Conservation (phyloP, 176 grass and related monocot genomes). For the Paspalum notatum region DNA sequence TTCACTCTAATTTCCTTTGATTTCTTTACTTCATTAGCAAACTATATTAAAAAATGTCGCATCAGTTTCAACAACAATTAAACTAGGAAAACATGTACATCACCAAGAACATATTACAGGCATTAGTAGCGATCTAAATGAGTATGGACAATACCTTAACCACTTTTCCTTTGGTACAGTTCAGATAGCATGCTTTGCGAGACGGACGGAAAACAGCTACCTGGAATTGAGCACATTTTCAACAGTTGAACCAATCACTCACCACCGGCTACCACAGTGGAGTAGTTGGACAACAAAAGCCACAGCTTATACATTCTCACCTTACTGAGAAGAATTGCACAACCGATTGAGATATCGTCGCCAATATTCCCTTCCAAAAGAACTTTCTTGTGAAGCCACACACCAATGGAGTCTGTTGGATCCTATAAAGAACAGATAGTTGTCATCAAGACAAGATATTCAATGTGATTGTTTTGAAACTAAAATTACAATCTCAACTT, state of each 20-base stretch:
- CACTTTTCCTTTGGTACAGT: conserved; percentile 55
- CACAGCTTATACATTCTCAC: conserved; percentile 21
- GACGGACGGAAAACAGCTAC: conserved; percentile 52
- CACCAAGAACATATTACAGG: neutral
- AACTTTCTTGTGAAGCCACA: conserved; percentile 54
- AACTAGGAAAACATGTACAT: neutral
- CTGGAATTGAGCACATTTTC: conserved; percentile 37
- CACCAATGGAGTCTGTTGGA: conserved; percentile 41
- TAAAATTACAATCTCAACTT: too few relatives aligned
- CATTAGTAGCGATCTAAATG: neutral
- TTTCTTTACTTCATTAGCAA: neutral
- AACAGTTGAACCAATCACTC: conserved; percentile 12
- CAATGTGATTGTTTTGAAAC: too few relatives aligned
- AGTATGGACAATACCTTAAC: conserved; percentile 42
- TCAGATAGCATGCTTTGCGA: conserved; percentile 46
- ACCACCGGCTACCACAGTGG: neutral
- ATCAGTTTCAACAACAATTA: conserved; percentile 10
- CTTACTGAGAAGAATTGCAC: conserved; percentile 53
- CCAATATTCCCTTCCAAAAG: conserved; percentile 33
- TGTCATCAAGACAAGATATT: neutral
- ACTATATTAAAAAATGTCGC: conserved; percentile 6
- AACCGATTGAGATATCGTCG: conserved; percentile 50
- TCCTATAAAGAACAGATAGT: conserved; percentile 45
- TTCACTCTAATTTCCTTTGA: neutral
- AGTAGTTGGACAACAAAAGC: conserved; percentile 16